Percentiles rank a stretch among this genome's conserved stretches.
phyloP scores from a whole-genome alignment of 768 basidiomycete genomes.

The Suillus bovinus region DNA sequence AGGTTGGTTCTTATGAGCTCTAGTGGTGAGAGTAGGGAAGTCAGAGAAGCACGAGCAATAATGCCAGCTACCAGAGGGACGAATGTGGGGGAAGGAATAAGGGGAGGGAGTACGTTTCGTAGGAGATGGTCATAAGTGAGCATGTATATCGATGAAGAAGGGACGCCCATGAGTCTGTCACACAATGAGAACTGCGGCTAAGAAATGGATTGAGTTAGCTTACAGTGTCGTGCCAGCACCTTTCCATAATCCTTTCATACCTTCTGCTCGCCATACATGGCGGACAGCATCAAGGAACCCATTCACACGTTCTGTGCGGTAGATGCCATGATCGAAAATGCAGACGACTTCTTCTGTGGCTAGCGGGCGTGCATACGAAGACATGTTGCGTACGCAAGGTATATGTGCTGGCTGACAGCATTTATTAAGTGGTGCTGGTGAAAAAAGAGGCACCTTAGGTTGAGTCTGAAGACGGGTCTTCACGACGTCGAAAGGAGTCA shows the following conservation, averaged over 20 bases:
- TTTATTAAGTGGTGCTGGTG: slow-evolving; percentile 51
- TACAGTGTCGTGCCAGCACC: slow-evolving; percentile 90
- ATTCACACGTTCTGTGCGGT: slow-evolving; percentile 69
- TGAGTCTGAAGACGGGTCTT: slow-evolving; percentile 97
- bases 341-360: slow-evolving; percentile 70
- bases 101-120: slow-evolving; percentile 57
- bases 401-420: slow-evolving; percentile 66
- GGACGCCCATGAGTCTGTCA: slow-evolving; percentile 82
- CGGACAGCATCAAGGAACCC: slow-evolving; percentile 86
- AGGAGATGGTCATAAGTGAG: slow-evolving; percentile 91
- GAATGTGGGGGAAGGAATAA: slow-evolving; percentile 52
- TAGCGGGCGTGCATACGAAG: slow-evolving; percentile 62
- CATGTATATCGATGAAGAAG: slow-evolving; percentile 92
- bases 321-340: slow-evolving; percentile 72
- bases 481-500: slow-evolving; percentile 99
- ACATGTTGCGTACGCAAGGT: slow-evolving; percentile 75
- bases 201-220: slow-evolving; percentile 30
- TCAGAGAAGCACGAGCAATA: slow-evolving; percentile 76
- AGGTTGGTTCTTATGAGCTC: slow-evolving; percentile 94
- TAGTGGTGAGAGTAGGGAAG: slow-evolving; percentile 80
- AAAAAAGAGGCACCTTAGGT: slow-evolving; percentile 55
- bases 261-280: slow-evolving; percentile 81
- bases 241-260: slow-evolving; percentile 89
- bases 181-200: slow-evolving; percentile 14
- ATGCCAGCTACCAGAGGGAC: slow-evolving; percentile 83